Base-by-base conservation (phyloP, 257 asterid species). In the Plantago ovata region DNA sequence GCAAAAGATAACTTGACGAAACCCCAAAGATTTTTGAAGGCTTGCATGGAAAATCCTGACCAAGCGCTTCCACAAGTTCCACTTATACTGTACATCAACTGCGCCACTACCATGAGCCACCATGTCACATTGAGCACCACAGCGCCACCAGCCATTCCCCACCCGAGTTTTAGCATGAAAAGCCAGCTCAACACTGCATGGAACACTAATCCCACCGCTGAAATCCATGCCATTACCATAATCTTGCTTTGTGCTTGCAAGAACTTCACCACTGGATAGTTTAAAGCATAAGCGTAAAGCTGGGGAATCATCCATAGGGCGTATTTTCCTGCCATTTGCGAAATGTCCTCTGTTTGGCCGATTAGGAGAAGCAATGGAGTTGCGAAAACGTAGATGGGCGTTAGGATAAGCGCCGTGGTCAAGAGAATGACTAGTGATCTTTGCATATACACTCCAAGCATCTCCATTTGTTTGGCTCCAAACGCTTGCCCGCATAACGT, bases 401-500 rank as follows among this genome's bases (percentile, higher is more conserved):
- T 73, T 16, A 84, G 60, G 4, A 74, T 47, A 13, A 81, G 40
- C 9, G 84, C 70, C 1, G 86, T 68, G 19, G 51, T 5, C 12
- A 69, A 58, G 24, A 79, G 79, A 15, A 84, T 84, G 7, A 84
- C 68, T 88, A 83, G 78, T 18, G 92, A 83, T 28, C 92, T 67
- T 44, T 83, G 87, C 83, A 83, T 60, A 57, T 83, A 84, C 0
- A 84, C 71, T 10, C 93, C 93, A 10, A 84, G 67, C 86, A 84
- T 81, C 58, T 72, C 72, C 5, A 74, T 60, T 11, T 81, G 79
- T n/a, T 82, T 80, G 1, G 88, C 93, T 13, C 88, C 93, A 42
- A 68, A 77, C 0, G 88, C 93, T 20, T 84, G 93, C 28, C 93
- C 86, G 18, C 88, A 81, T n/a, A 84, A 72, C 42, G 93, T 84